Conservation (phyloP, 169 alveolate species). For the Ichthyophthirius multifiliis region DNA sequence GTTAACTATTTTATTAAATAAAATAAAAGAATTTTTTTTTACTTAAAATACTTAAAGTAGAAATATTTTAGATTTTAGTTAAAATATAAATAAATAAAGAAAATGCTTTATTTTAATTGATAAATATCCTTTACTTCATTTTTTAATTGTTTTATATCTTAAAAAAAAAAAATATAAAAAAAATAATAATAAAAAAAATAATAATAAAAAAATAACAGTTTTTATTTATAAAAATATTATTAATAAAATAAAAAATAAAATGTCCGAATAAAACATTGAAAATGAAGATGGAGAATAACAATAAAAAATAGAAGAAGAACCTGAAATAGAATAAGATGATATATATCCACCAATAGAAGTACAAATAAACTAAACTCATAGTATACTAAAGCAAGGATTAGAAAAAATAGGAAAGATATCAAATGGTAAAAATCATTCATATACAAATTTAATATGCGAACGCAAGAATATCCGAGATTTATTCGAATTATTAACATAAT, state of each 20-base stretch:
- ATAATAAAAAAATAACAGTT: too few relatives aligned
- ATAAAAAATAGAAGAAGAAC: not conserved
- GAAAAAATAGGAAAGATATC: not conserved
- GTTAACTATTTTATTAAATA: too few relatives aligned
- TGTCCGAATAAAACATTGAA: not conserved
- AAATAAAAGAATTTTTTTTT: too few relatives aligned
- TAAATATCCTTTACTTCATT: too few relatives aligned
- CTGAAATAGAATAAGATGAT: not conserved
- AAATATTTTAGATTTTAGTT: too few relatives aligned
- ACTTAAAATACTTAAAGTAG: too few relatives aligned
- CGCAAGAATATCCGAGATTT: slow-evolving; percentile 18
- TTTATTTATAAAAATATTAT: too few relatives aligned
- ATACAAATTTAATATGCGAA: not conserved
- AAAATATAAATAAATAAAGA: too few relatives aligned
- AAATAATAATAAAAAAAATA: too few relatives aligned
- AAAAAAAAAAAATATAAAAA: too few relatives aligned
- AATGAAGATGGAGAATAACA: not conserved
- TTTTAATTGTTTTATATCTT: too few relatives aligned
- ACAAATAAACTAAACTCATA: not conserved
- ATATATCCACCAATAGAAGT: slow-evolving; percentile 6
- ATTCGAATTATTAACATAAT: slow-evolving; percentile 2
- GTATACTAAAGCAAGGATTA: slow-evolving; percentile 5
- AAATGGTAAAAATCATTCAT: not conserved
- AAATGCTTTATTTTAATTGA: too few relatives aligned
- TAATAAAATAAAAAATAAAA: not conserved